Conservation (phyloP, 2,329 filamentous ascomycete genomes). For the Aureobasidium sp. region DNA sequence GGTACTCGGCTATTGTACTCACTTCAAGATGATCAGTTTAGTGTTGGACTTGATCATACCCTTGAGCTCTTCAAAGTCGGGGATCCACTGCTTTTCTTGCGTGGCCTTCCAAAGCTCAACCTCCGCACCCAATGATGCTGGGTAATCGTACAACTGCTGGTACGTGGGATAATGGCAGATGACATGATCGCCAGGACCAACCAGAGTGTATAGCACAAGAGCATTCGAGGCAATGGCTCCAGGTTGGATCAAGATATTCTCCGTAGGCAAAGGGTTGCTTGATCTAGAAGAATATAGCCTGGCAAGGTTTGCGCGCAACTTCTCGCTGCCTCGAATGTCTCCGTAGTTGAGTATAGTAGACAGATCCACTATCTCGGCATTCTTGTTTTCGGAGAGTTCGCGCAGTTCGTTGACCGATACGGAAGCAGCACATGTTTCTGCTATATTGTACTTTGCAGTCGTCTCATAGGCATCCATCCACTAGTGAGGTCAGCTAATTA, state of each 20-base stretch:
- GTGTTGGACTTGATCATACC: constrained; percentile 60
- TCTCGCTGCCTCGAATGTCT: constrained; percentile 59
- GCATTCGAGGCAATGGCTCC: constrained; percentile 85
- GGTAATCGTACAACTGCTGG: constrained; percentile 74
- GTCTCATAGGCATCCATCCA: constrained; percentile 53
- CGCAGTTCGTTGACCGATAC: constrained; percentile 64
- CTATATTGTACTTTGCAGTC: constrained; percentile 58
- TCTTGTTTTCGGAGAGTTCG: constrained; percentile 49
- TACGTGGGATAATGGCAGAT: constrained; percentile 43
- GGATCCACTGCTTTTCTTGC: constrained; percentile 57
- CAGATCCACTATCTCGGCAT: constrained; percentile 38
- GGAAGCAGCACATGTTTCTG: constrained; percentile 71
- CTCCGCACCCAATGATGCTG: constrained; percentile 65
- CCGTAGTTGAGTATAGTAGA: constrained; percentile 64
- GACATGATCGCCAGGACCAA: constrained; percentile 33
- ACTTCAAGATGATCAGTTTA: constrained; percentile 62
- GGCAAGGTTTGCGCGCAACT: constrained; percentile 58
- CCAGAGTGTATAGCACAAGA: constrained; percentile 64
- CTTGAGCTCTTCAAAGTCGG: constrained; percentile 60
- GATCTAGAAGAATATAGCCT: constrained; percentile 55
- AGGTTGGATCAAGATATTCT: constrained; percentile 68
- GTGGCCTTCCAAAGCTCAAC: constrained; percentile 70
- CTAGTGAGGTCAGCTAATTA: constrained; percentile 28
- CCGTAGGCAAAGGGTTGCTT: constrained; percentile 41
- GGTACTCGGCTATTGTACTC: not conserved